Conservation (phyloP, 1,284 basidiomycete genomes). For the Boletus sp. region DNA sequence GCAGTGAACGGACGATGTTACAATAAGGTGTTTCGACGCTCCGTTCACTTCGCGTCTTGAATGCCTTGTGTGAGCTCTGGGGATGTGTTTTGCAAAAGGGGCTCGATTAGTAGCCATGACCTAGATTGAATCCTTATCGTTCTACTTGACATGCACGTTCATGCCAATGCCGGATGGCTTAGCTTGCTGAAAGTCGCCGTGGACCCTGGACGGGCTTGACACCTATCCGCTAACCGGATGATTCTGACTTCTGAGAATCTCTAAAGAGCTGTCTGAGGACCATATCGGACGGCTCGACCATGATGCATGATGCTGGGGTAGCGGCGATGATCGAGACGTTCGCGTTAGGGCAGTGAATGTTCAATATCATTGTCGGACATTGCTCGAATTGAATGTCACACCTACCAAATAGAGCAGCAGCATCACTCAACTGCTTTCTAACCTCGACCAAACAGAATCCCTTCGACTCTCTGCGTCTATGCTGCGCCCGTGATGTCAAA, state of each 20-base stretch:
- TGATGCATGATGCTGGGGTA: neutral
- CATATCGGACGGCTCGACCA: neutral
- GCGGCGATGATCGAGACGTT: neutral
- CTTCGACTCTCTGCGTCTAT: neutral
- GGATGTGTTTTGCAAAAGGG: no score
- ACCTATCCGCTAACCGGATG: neutral
- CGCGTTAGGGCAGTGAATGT: no score
- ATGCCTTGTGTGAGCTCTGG: no score
- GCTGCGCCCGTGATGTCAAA: neutral
- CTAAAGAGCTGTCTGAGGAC: neutral
- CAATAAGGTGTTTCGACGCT: neutral
- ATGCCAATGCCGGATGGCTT: neutral
- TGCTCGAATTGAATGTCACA: no score
- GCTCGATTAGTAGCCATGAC: neutral
- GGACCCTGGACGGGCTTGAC: neutral
- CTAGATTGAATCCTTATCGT: neutral
- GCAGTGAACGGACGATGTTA: neutral
- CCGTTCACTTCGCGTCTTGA: neutral
- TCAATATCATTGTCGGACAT: no score
- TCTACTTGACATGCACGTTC: neutral
- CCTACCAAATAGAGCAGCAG: neutral
- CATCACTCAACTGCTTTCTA: neutral
- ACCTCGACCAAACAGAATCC: neutral
- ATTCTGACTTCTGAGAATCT: neutral
- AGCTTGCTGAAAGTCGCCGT: neutral